Evolutionary conservation across 345 rosid species (phyloP).

Genomic region (Eutrema heterophyllum): DNA sequence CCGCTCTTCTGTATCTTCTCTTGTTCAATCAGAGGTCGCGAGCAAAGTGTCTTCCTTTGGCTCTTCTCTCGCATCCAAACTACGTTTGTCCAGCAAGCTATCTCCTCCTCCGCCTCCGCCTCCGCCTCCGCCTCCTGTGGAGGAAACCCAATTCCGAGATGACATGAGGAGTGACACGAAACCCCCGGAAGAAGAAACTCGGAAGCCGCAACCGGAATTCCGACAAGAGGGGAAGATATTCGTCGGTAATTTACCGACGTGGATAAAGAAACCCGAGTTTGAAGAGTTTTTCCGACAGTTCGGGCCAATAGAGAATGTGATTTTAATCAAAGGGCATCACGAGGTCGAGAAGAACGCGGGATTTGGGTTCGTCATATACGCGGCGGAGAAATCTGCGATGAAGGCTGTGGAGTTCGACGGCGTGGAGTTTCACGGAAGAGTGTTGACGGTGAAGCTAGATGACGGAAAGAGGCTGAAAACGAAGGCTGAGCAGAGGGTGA

Average conservation of each 20-base stretch:
- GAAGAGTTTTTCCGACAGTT: constrained; percentile 78
- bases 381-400: constrained; percentile 56
- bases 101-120: constrained; percentile 55
- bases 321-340: constrained; percentile 67
- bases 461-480: constrained; percentile 73
- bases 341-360: constrained; percentile 71
- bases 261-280: constrained; percentile 75
- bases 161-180: neutral
- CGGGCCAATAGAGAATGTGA: constrained; percentile 66
- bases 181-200: constrained; percentile 19
- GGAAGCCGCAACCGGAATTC: constrained; percentile 34
- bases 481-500: constrained; percentile 54
- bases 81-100: constrained; percentile 74
- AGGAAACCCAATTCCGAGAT: constrained; percentile 21
- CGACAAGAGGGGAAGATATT: constrained; percentile 81
- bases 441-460: constrained; percentile 84
- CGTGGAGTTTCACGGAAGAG: constrained; percentile 83
- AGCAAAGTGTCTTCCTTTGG: constrained; percentile 28
- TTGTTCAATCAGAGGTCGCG: constrained; percentile 9
- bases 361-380: constrained; percentile 76
- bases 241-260: constrained; percentile 78
- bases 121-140: constrained; percentile 10
- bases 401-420: constrained; percentile 93
- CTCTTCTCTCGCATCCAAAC: constrained; percentile 52
- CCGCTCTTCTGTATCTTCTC: constrained; percentile 25